phyloP scores from a whole-genome alignment of 2,329 filamentous ascomycete genomes.

The Diaporthe sp. region DNA sequence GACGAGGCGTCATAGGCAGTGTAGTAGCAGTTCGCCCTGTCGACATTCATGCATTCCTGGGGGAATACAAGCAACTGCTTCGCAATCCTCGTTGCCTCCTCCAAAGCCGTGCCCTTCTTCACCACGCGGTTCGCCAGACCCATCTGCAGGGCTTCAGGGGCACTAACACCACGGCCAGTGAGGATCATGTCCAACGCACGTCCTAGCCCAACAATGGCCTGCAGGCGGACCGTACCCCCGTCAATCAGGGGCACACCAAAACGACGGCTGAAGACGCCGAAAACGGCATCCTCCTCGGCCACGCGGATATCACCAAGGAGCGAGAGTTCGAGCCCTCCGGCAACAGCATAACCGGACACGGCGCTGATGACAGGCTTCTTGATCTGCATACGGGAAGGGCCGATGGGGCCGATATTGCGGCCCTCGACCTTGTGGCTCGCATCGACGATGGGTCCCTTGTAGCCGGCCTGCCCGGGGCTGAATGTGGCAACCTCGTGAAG shows the following conservation, averaged over 20 bases:
- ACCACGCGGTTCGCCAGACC: not conserved
- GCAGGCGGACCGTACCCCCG: not conserved
- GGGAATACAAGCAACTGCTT: not conserved
- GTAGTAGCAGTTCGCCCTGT: not conserved
- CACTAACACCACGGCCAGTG: not conserved
- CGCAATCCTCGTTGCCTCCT: not conserved
- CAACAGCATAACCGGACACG: not conserved
- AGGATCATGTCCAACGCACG: not conserved
- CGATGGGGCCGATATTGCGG: not conserved
- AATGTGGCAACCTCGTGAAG: not conserved
- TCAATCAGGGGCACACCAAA: not conserved
- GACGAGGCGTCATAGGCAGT: not conserved
- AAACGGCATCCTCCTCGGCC: not conserved
- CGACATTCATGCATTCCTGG: not conserved
- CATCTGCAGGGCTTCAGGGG: not conserved
- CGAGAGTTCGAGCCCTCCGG: not conserved
- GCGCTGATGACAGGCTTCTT: not conserved
- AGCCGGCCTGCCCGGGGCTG: not conserved
- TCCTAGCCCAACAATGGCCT: not conserved
- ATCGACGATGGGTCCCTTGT: not conserved
- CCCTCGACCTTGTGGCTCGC: not conserved
- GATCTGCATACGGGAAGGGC: not conserved
- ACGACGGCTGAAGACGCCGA: not conserved
- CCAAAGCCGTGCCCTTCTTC: not conserved
- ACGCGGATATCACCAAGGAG: not conserved